Percentiles rank a stretch among this genome's conserved stretches.
Conservation (phyloP, 768 basidiomycete species). For the Lentinula sp. region DNA sequence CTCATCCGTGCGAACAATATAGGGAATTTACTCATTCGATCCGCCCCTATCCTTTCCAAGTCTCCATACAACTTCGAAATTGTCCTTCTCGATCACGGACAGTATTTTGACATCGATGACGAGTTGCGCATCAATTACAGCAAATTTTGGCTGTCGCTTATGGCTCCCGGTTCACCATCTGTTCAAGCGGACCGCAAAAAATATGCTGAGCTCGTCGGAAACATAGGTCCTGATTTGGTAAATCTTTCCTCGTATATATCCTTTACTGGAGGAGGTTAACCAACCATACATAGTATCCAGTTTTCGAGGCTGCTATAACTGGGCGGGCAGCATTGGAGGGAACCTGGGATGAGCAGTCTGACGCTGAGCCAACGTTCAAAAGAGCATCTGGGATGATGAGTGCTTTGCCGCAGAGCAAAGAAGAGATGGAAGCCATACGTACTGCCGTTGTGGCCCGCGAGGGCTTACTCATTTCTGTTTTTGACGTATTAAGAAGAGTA, state of each 20-base stretch:
- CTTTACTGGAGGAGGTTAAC: neutral
- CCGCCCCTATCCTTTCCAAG: slow-evolving; percentile 49
- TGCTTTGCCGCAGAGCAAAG: slow-evolving; percentile 61
- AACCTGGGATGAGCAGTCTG: slow-evolving; percentile 34
- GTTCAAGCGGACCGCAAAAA: slow-evolving; percentile 67
- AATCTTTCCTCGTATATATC: slow-evolving; percentile 15
- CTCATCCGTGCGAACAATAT: slow-evolving; percentile 7
- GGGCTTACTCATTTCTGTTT: slow-evolving; percentile 77
- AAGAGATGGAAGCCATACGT: slow-evolving; percentile 78
- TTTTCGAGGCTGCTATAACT: slow-evolving; percentile 95
- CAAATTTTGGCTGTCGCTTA: slow-evolving; percentile 88
- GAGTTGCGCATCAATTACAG: slow-evolving; percentile 78
- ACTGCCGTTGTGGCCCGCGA: slow-evolving; percentile 78
- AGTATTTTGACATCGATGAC: slow-evolving; percentile 87
- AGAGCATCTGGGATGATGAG: slow-evolving; percentile 79
- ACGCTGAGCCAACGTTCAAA: slow-evolving; percentile 27
- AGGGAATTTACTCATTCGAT: slow-evolving; percentile 91
- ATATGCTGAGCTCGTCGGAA: slow-evolving; percentile 88
- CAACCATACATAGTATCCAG: slow-evolving; percentile 59
- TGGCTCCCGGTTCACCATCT: slow-evolving; percentile 61
- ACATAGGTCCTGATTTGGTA: slow-evolving; percentile 83
- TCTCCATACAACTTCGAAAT: slow-evolving; percentile 96
- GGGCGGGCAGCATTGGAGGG: slow-evolving; percentile 72
- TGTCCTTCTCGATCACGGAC: slow-evolving; percentile 88
- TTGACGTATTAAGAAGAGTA: slow-evolving; percentile 81